These are phyloP conservation scores for Suillus occidentalis DNA, from an alignment of 768 basidiomycete species.

Conservation along the genomic window DNA sequence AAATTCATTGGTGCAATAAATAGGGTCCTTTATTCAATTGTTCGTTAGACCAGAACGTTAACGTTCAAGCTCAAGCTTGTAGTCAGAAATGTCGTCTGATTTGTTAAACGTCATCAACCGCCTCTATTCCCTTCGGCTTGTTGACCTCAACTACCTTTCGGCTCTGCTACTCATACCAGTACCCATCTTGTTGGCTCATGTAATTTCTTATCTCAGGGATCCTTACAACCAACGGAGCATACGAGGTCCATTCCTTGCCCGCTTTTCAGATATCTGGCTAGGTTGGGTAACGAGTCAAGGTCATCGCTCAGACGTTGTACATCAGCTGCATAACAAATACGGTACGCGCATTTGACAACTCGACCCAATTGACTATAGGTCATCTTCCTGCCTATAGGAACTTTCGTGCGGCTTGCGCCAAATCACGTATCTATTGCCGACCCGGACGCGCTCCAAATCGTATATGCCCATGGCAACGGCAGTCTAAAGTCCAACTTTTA, in stretches of 20 bases:
- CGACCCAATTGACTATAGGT: neutral
- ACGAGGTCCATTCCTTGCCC: conserved; percentile 72
- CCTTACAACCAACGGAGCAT: conserved; percentile 56
- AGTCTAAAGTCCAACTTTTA: conserved; percentile 79
- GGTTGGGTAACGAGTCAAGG: conserved; percentile 64
- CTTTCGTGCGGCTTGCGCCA: conserved; percentile 69
- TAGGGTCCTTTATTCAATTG: neutral
- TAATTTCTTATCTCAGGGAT: conserved; percentile 56
- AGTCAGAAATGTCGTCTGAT: neutral
- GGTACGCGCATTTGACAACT: conserved; percentile 43
- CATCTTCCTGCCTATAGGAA: conserved; percentile 40
- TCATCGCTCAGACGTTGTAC: conserved; percentile 73
- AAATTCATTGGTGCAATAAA: neutral
- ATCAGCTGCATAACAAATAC: conserved; percentile 69
- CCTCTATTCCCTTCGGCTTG: neutral
- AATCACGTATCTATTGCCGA: conserved; percentile 78
- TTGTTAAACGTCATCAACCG: neutral
- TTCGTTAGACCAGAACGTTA: no score
- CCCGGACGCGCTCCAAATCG: conserved; percentile 68
- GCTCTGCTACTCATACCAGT: conserved; percentile 15
- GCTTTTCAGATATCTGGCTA: conserved; percentile 74
- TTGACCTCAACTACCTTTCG: conserved; percentile 6
- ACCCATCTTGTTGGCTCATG: conserved; percentile 27
- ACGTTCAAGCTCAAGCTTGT: no score
- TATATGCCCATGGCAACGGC: conserved; percentile 87